A percentile compares a stretch with the other conserved stretches of the same genome.
Conservation (phyloP, 2,329 filamentous ascomycete genomes). For the Calonectria pseudoreteaudii region DNA sequence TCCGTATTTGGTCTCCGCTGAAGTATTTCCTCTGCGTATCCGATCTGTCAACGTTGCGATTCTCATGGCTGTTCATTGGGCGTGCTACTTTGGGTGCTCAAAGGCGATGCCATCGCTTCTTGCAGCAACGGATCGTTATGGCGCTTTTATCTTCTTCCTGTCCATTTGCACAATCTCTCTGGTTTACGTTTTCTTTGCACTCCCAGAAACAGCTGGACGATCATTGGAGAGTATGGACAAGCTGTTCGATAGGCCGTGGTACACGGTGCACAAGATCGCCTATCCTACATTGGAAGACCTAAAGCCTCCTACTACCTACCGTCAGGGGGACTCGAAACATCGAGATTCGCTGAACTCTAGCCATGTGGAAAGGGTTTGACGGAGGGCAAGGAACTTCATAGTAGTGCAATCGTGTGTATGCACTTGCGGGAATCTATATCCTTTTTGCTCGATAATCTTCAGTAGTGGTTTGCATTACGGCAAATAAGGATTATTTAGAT, state of each 20-base stretch:
- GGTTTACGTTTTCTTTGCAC: conserved; percentile 47
- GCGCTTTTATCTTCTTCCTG: conserved; percentile 47
- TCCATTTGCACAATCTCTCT: conserved; percentile 43
- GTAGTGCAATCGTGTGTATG: background rate
- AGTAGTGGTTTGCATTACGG: background rate
- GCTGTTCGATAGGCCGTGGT: conserved; percentile 45
- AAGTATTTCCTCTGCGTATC: conserved; percentile 57
- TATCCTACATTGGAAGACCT: conserved; percentile 44
- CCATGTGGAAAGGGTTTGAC: background rate
- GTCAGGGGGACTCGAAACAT: background rate
- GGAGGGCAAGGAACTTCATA: background rate
- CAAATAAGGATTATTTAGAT: background rate
- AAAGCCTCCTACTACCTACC: background rate
- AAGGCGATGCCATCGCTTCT: conserved; percentile 49
- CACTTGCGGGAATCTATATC: background rate
- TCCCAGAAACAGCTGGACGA: conserved; percentile 47
- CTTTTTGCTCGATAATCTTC: background rate
- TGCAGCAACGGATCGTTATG: conserved; percentile 46
- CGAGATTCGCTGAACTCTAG: background rate
- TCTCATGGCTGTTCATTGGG: conserved; percentile 58
- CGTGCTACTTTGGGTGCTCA: conserved; percentile 49
- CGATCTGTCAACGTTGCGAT: conserved; percentile 54
- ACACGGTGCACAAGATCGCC: conserved; percentile 43
- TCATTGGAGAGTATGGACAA: conserved; percentile 47
- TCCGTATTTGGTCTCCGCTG: conserved; percentile 58